These are phyloP conservation scores for Phlyctochytrium arcticum DNA, from an alignment of 192 early-diverging fungal genomes.

Conservation along the genomic window DNA sequence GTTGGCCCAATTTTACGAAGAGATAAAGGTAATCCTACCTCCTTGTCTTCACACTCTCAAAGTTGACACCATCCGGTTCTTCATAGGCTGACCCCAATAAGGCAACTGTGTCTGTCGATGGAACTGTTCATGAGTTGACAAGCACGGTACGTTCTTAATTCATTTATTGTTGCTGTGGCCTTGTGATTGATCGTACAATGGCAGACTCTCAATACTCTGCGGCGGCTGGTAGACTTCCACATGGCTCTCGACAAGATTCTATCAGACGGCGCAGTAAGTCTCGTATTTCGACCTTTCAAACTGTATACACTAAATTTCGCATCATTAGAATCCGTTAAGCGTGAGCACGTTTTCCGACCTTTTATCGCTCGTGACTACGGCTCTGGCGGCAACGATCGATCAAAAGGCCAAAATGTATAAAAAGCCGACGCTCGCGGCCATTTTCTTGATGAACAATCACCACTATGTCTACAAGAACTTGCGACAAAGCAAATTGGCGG, in stretches of 20 bases:
- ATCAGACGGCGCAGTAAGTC: constrained; percentile 18
- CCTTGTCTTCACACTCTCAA: constrained; percentile 8
- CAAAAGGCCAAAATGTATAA: constrained; percentile 69
- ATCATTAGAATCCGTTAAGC: too few species aligned
- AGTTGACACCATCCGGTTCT: neutral
- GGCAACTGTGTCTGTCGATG: constrained; percentile 60
- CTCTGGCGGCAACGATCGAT: constrained; percentile 58
- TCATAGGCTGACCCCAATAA: constrained; percentile 26
- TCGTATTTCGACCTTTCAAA: neutral
- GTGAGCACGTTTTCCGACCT: constrained; percentile 22
- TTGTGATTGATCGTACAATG: neutral
- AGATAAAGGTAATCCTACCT: constrained; percentile 70
- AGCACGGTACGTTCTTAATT: constrained; percentile 54
- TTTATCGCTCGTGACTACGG: constrained; percentile 40
- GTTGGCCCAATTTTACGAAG: constrained; percentile 67
- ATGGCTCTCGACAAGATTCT: constrained; percentile 35
- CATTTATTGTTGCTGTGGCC: neutral
- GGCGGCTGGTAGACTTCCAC: constrained; percentile 40
- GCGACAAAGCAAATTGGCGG: constrained; percentile 41
- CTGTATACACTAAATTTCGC: too few species aligned
- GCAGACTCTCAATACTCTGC: constrained; percentile 45
- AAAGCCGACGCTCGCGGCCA: constrained; percentile 53
- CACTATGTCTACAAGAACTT: constrained; percentile 68
- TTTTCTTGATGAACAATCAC: constrained; percentile 84
- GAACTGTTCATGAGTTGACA: constrained; percentile 79